Base-by-base conservation (phyloP, 805 yeast genomes). In the Candida sakaeoensis region DNA sequence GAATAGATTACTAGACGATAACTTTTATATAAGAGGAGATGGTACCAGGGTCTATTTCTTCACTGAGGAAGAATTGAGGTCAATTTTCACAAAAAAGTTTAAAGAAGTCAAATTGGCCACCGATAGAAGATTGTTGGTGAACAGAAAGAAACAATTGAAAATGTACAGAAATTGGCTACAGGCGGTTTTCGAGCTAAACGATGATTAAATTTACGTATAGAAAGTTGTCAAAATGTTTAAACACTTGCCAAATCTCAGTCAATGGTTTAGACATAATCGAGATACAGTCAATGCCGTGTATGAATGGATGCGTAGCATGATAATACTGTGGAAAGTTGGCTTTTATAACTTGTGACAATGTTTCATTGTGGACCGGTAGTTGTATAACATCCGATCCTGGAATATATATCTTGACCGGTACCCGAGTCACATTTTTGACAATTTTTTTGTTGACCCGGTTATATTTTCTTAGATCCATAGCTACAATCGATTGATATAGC, bases 151-250 rank as follows among this genome's bases (percentile, higher is more conserved):
- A 57, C 85, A 85, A 60, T 65, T 93, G 48, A 93, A 93, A 63
- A 93, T 93, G 99, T 93, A 87, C 59, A 73, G 99, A 54, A 86
- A 89, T 43, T 93, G 99, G 99, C 65, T 93, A 41, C 99, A 93
- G 65, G 98, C 93, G 1, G 89, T 87, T 18, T 91, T 91, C 58
- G 74, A 68, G 6, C 4, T 5, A 33, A 21, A 39, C 64, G 30
- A 12, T 44, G 42, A 50, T 39, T 25, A 60, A 37, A n/a, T 58
- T 48, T 14, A 65, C 44, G 42, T 68, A 64, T 43, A 68, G 48
- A 40, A 67, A 64, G 47, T 62, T 61, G 40, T 68, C 74, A 38
- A 61, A 47, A 43, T 58, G 57, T 39, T 50, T 57, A 50, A 68
- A 64, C 2, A 46, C 32, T 9, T 42, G 35, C 72, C 72, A 68